phyloP scores from a whole-genome alignment of 2,329 filamentous ascomycete species.

The Monilinia fructicola region DNA sequence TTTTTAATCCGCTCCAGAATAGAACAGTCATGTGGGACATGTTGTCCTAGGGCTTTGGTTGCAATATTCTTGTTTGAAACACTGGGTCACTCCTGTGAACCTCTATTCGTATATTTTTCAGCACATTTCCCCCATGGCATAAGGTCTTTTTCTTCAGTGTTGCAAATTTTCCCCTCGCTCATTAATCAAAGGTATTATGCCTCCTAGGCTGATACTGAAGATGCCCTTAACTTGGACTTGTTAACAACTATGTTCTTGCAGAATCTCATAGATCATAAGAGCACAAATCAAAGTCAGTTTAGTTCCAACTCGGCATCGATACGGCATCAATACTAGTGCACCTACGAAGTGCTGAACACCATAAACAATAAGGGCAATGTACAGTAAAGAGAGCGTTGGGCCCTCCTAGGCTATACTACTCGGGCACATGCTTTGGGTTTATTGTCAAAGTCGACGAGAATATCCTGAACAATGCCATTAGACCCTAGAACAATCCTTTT shows the following conservation, averaged over 20 bases:
- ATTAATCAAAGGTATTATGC: neutral
- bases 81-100: neutral
- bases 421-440: neutral
- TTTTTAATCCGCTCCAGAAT: neutral
- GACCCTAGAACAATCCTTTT: neutral
- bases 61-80: neutral
- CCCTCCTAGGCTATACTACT: neutral
- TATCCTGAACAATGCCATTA: slow-evolving; percentile 1
- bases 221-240: neutral
- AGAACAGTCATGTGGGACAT: neutral
- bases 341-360: neutral
- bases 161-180: neutral
- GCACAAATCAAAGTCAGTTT: neutral
- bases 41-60: neutral
- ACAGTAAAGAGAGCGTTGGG: neutral
- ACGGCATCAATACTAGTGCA: neutral
- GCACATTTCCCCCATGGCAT: neutral
- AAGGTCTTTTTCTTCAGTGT: neutral
- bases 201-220: neutral
- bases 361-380: neutral
- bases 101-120: neutral
- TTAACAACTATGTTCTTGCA: neutral
- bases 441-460: neutral
- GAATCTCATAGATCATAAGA: neutral
- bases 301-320: neutral